Conservation (phyloP, 139 green algal genomes). For the Chlorella vulgaris region DNA sequence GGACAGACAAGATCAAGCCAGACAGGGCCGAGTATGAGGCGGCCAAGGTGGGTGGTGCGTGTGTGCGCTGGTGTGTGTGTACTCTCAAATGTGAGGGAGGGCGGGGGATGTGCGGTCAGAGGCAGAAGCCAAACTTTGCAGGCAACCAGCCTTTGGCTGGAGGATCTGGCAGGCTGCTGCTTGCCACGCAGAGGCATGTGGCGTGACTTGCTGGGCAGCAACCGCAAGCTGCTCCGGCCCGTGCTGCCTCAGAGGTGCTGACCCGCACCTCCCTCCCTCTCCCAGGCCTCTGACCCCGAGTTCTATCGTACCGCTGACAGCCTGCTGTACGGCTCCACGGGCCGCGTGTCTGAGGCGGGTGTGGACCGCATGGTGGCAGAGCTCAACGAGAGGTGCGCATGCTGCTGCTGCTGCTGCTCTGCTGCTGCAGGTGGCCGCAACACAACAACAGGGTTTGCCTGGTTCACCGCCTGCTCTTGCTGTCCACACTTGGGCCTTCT, state of each 20-base stretch:
- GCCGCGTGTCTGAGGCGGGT: slow-evolving; percentile 66
- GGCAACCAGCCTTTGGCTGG: no score
- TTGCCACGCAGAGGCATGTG: no score
- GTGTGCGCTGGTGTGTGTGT: neutral
- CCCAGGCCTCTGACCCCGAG: slow-evolving; percentile 50
- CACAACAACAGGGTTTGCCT: no score
- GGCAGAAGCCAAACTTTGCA: no score
- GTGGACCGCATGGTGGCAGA: slow-evolving; percentile 94
- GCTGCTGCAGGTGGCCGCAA: no score
- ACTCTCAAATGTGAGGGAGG: neutral
- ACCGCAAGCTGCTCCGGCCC: no score
- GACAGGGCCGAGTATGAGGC: slow-evolving; percentile 76
- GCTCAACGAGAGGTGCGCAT: slow-evolving; percentile 67
- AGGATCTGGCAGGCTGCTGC: no score
- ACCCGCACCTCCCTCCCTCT: neutral
- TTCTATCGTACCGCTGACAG: slow-evolving; percentile 83
- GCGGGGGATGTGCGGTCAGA: neutral
- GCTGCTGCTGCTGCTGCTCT: neutral
- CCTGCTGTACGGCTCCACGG: slow-evolving; percentile 73
- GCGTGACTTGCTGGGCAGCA: no score
- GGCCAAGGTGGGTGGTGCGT: slow-evolving; percentile 70
- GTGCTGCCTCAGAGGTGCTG: neutral
- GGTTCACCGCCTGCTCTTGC: no score
- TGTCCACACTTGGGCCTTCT: no score
- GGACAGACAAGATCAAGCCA: slow-evolving; percentile 68